Evolutionary conservation across 192 early-diverging fungal genomes (phyloP), one percentile per base, ranked within the genome.

Genomic region (Coemansia sp.): DNA sequence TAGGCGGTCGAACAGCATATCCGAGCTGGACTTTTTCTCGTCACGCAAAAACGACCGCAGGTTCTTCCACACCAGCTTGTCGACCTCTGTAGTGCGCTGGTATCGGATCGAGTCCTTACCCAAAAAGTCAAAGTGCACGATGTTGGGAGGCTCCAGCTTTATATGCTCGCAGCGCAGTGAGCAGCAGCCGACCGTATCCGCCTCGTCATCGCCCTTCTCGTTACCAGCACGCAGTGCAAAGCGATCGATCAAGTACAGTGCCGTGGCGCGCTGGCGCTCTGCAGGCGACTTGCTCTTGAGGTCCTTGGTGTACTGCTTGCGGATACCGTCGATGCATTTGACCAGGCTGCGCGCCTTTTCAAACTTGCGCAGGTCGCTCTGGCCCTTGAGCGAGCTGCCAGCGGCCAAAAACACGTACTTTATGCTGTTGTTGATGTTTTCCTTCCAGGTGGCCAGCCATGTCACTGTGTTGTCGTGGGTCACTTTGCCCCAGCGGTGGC

Each of bases 101-200:
- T 91, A 98, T 30, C 93, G 87, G 57, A 98, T 97, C 15, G 93
- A 95, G 72, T 98, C 96, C 56, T 98, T 98, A 79, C 96, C 96
- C 62, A 97, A 75, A 64, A 98, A 98, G 68, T 98, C 96, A 77
- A 98, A 90, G 44, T 84, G 76, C 44, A 98, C 82, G 37, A 78
- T 89, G 66, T 89, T 93, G 30, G 92, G 92, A 31, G 88, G 73
- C 50, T 89, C 85, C 17, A 97, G 76, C 15, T 81, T 85, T 28
- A 98, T 81, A 58, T 98, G 94, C 71, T 98, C 94, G 57, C 75
- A 90, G 30, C 94, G 87, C 46, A 98, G 74, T 5, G 96, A 98
- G 76, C 96, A 98, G 60, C 96, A 98, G 62, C 96, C 96, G 0
- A 97, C 96, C 3, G 96, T 98, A 67, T 98, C 96, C 0, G 96